A percentile compares a stretch with the other conserved stretches of the same genome.
These are phyloP conservation scores for Xanthoconium purpureum DNA, from an alignment of 768 basidiomycete genomes.

Conservation along the genomic window DNA sequence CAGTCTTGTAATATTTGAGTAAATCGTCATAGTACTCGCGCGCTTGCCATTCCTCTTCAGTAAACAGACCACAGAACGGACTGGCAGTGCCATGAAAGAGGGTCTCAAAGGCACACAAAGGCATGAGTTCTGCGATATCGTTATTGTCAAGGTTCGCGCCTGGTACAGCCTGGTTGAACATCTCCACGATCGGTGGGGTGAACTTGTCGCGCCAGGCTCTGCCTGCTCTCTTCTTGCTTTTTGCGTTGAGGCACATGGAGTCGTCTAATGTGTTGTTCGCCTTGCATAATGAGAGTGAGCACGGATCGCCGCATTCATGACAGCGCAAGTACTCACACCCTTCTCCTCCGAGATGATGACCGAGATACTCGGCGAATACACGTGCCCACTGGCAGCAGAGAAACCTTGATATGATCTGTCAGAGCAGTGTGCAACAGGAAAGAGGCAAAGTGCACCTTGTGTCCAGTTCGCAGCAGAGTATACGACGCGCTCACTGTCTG, in stretches of 20 bases:
- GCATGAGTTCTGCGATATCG: conserved; percentile 61
- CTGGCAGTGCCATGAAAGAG: conserved; percentile 49
- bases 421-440: background rate
- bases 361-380: conserved; percentile 46
- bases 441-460: conserved; percentile 38
- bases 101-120: conserved; percentile 81
- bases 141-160: conserved; percentile 54
- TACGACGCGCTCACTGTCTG: conserved; percentile 56
- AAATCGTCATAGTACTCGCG: conserved; percentile 74
- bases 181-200: conserved; percentile 50
- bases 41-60: conserved; percentile 53
- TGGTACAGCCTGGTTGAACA: conserved; percentile 59
- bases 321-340: conserved; percentile 38
- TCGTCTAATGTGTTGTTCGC: conserved; percentile 69
- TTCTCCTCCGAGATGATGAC: conserved; percentile 48
- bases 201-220: conserved; percentile 56
- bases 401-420: conserved; percentile 47
- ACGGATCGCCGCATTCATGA: background rate
- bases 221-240: conserved; percentile 42
- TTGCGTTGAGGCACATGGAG: conserved; percentile 58
- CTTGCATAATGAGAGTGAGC: conserved; percentile 26
- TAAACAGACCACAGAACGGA: conserved; percentile 75
- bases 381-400: conserved; percentile 45
- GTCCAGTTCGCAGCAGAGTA: conserved; percentile 70
- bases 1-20: conserved; percentile 75